phyloP scores from a whole-genome alignment of 805 yeast species.

The Teunomyces stri region DNA sequence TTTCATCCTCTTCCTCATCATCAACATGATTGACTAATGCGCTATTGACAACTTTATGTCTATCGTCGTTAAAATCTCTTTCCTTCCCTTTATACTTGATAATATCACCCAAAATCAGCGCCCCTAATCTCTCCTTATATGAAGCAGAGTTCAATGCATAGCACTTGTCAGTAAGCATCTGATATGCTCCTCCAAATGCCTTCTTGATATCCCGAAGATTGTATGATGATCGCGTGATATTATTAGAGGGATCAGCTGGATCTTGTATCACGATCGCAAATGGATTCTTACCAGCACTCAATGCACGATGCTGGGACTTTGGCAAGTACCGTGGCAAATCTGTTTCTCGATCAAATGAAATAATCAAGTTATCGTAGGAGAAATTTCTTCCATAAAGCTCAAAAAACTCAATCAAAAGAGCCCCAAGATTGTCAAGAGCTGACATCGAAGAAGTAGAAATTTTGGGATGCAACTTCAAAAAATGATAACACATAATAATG shows the following conservation, averaged over 20 bases:
- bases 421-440: slow-evolving; percentile 76
- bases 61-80: slow-evolving; percentile 75
- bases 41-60: slow-evolving; percentile 58
- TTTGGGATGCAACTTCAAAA: slow-evolving; percentile 76
- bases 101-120: slow-evolving; percentile 75
- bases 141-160: slow-evolving; percentile 67
- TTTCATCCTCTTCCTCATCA: slow-evolving; percentile 25
- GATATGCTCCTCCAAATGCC: slow-evolving; percentile 88
- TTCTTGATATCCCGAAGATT: slow-evolving; percentile 76
- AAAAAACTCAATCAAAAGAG: slow-evolving; percentile 83
- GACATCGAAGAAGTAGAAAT: slow-evolving; percentile 63
- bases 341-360: slow-evolving; percentile 54
- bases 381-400: slow-evolving; percentile 89
- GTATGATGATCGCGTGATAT: slow-evolving; percentile 81
- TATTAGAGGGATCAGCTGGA: slow-evolving; percentile 81
- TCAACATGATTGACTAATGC: slow-evolving; percentile 43
- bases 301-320: slow-evolving; percentile 51
- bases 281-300: slow-evolving; percentile 51
- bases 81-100: slow-evolving; percentile 71
- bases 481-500: slow-evolving; percentile 81
- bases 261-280: slow-evolving; percentile 80
- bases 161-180: slow-evolving; percentile 69
- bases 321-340: slow-evolving; percentile 59
- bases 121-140: slow-evolving; percentile 64
- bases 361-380: slow-evolving; percentile 75